phyloP scores from a whole-genome alignment of 495 filamentous ascomycete genomes.

The Aspergillus incahuasiensis region DNA sequence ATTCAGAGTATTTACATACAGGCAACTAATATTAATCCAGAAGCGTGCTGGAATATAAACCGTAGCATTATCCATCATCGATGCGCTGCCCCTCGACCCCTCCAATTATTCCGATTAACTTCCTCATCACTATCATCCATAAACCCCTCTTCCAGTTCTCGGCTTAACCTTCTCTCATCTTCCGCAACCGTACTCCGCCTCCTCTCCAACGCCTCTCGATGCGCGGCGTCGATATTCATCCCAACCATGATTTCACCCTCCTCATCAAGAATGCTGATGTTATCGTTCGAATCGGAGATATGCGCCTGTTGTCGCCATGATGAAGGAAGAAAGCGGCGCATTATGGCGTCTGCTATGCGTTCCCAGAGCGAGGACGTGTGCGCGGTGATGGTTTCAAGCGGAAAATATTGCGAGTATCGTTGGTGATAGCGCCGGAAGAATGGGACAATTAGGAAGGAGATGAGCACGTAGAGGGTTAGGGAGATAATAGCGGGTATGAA shows the following conservation, averaged over 20 bases:
- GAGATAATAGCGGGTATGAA: constrained; percentile 75
- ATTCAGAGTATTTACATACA: too few species aligned
- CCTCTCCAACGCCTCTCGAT: constrained; percentile 47
- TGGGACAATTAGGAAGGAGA: constrained; percentile 67
- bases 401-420: constrained; percentile 68
- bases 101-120: not conserved
- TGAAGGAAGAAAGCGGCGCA: constrained; percentile 51
- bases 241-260: constrained; percentile 62
- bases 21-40: too few species aligned
- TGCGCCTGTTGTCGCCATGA: constrained; percentile 46
- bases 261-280: constrained; percentile 61
- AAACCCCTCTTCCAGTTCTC: constrained; percentile 81
- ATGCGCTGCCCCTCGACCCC: not conserved
- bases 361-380: constrained; percentile 59
- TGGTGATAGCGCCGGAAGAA: constrained; percentile 69
- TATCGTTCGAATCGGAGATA: constrained; percentile 54
- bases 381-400: constrained; percentile 57
- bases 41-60: too few species aligned
- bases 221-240: constrained; percentile 47
- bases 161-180: constrained; percentile 59
- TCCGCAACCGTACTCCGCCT: constrained; percentile 37
- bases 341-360: constrained; percentile 52
- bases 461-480: constrained; percentile 65
- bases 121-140: constrained; percentile 78
- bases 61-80: too few species aligned